These are phyloP conservation scores for Fraxinus pennsylvanica DNA, from an alignment of 257 asterid genomes.

Conservation along the genomic window DNA sequence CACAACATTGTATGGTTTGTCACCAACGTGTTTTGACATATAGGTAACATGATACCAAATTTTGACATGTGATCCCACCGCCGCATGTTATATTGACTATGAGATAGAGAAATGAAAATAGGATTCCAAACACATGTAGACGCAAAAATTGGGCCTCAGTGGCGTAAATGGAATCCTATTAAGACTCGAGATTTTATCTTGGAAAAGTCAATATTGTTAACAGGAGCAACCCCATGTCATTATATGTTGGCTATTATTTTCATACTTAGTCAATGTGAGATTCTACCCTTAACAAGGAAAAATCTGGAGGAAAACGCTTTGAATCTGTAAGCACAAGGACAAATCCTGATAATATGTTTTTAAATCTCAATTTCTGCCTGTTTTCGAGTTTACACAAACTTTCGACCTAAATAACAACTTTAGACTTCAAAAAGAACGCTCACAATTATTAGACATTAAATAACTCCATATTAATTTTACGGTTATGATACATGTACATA, in stretches of 20 bases:
- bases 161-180: no score
- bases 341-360: neutral
- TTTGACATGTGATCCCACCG: neutral
- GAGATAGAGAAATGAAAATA: neutral
- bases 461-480: neutral
- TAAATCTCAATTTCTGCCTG: neutral
- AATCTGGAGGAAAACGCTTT: neutral
- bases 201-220: neutral
- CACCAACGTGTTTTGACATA: constrained; percentile 22
- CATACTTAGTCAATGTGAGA: neutral
- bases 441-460: neutral
- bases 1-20: constrained; percentile 25
- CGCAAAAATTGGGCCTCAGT: no score
- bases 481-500: no score
- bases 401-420: neutral
- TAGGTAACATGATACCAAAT: neutral
- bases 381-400: neutral
- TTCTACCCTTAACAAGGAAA: neutral
- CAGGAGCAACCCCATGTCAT: neutral
- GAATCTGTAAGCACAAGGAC: neutral
- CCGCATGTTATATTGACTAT: neutral
- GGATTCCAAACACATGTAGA: neutral
- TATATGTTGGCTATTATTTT: neutral
- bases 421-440: neutral
- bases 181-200: neutral